These are phyloP conservation scores for Paracamarosporium sp. DNA, from an alignment of 2,329 filamentous ascomycete species.

Conservation along the genomic window DNA sequence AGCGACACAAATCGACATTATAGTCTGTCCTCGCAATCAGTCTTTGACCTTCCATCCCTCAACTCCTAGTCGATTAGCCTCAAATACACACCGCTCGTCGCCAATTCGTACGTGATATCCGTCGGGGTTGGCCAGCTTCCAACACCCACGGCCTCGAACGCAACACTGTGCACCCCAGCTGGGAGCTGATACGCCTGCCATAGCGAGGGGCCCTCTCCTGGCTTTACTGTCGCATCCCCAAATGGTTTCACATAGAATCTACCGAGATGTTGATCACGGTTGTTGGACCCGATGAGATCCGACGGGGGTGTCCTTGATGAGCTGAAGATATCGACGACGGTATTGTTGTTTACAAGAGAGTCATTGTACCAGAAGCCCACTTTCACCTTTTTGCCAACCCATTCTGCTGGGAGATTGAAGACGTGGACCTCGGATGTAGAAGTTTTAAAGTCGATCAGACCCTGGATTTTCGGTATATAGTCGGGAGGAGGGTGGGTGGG, in stretches of 20 bases:
- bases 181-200: conserved; percentile 1
- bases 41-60: background rate
- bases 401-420: background rate
- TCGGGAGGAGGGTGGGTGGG: background rate
- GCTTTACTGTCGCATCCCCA: background rate
- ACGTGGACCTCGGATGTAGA: background rate
- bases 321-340: background rate
- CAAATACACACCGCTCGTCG: background rate
- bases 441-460: background rate
- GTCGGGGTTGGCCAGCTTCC: background rate
- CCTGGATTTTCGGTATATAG: background rate
- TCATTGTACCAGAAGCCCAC: conserved; percentile 1
- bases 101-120: background rate
- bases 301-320: background rate
- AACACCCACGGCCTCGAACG: background rate
- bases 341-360: background rate
- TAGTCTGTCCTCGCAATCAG: background rate
- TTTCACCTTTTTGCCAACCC: background rate
- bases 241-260: background rate
- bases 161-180: background rate
- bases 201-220: background rate
- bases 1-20: background rate
- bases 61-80: background rate
- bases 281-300: background rate
- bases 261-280: background rate